A percentile compares a stretch with the other conserved stretches of the same genome.
Conservation (phyloP, 2,329 filamentous ascomycete genomes). For the Calcarisporium arbuscula region DNA sequence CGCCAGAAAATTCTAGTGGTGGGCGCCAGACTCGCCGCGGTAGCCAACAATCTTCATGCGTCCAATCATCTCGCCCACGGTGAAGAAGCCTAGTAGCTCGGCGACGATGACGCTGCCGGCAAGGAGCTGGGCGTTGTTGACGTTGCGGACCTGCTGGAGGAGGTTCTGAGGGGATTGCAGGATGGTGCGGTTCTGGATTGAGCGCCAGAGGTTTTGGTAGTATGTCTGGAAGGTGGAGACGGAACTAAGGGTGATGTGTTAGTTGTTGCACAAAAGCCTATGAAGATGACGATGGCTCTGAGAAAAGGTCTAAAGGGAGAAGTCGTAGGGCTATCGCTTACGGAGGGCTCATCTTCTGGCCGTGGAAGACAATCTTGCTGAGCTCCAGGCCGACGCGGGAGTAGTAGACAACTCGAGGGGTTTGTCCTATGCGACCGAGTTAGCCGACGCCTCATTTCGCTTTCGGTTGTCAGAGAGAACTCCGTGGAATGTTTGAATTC, state of each 20-base stretch:
- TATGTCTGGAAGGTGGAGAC: slow-evolving; percentile 78
- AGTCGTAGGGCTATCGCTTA: no score
- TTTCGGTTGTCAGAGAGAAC: no score
- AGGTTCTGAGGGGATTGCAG: slow-evolving; percentile 51
- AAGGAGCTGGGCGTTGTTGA: slow-evolving; percentile 64
- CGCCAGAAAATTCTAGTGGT: slow-evolving; percentile 51
- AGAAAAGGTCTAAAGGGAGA: slow-evolving; percentile 4
- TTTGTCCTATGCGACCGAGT: slow-evolving; percentile 54
- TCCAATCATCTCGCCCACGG: slow-evolving; percentile 93
- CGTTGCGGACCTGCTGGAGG: slow-evolving; percentile 55
- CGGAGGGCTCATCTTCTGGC: slow-evolving; percentile 91
- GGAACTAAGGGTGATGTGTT: slow-evolving; percentile 45
- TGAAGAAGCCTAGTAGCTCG: slow-evolving; percentile 94
- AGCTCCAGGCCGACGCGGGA: slow-evolving; percentile 83
- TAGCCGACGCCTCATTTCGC: neutral
- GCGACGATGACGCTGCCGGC: slow-evolving; percentile 72
- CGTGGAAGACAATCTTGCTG: slow-evolving; percentile 76
- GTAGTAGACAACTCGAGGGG: slow-evolving; percentile 88
- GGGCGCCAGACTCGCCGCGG: slow-evolving; percentile 59
- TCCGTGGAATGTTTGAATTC: no score
- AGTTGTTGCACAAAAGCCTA: neutral
- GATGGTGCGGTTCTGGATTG: slow-evolving; percentile 58
- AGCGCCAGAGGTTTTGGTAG: slow-evolving; percentile 69
- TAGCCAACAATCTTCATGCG: slow-evolving; percentile 94
- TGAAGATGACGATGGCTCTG: slow-evolving; percentile 9